Base-by-base conservation (phyloP, 2,329 filamentous ascomycete genomes). In the Thelonectria rubi region DNA sequence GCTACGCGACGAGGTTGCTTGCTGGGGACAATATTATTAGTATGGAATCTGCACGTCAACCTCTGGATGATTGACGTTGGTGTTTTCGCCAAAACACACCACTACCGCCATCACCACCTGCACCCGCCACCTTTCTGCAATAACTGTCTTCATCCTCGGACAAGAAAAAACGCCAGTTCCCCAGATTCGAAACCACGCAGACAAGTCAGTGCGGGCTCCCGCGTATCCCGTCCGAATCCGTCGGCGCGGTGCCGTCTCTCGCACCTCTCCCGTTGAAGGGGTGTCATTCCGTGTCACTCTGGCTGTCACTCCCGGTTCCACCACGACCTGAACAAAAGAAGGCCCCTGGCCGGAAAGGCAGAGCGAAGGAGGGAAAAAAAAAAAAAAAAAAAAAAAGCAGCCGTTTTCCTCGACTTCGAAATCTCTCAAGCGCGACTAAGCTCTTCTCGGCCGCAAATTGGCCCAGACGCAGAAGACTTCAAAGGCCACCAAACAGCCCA, bases 371-470 rank as follows among this genome's bases (percentile, higher is more conserved):
- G n/a, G 11, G 11, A n/a, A 39, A 39, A 8, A 39, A 39, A n/a
- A 39, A 14, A 5, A 3, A 8, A 39, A 39, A n/a, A 39, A 53
- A 3, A 56, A 49, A 52, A 42, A n/a, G n/a, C n/a, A n/a, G n/a
- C n/a, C n/a, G n/a, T n/a, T n/a, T n/a, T 52, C 46, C 58, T 60
- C 50, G 52, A 42, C 26, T 49, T 51, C 47, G 40, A n/a, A 60
- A 42, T 55, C 46, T 9, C 14, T 34, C 24, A 24, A 24, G 7
- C 7, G 4, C 49, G 48, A 40, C 58, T 56, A 61, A 51, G 30
- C 58, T 56, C 39, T 55, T 61, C 58, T 61, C 53, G 47, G 58
- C 52, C 40, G 52, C 46, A 18, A 15, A 52, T 52, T 52, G 15
- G 20, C 14, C 34, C 40, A 7, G 34, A 17, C 32, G 45, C 18